Evolutionary conservation across 495 filamentous ascomycete genomes (phyloP).

Genomic region (Aspergillus steynii): DNA sequence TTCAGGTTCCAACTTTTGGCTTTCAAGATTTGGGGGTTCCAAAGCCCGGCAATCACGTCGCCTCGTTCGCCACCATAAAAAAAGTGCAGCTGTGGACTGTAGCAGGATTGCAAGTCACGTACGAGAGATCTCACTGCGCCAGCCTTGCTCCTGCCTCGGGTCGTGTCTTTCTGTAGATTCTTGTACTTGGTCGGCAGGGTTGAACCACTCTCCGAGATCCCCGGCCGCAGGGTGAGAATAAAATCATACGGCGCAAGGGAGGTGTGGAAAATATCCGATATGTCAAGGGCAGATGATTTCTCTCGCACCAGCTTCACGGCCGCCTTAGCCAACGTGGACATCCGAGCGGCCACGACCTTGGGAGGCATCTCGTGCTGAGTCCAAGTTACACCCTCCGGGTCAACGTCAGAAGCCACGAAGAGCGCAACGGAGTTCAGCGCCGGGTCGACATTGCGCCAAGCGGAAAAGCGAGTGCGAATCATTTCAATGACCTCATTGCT

Average conservation of each 20-base stretch:
- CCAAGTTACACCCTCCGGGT: conserved; percentile 75
- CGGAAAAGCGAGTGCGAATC: conserved; percentile 71
- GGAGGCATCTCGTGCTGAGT: conserved; percentile 67
- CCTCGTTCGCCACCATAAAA: conserved; percentile 65
- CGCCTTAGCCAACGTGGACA: conserved; percentile 76
- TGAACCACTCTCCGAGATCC: conserved; percentile 32
- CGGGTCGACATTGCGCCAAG: conserved; percentile 80
- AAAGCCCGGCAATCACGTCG: conserved; percentile 69
- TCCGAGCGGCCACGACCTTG: conserved; percentile 80
- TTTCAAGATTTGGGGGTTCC: conserved; percentile 68
- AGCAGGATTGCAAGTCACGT: conserved; percentile 59
- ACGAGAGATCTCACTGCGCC: conserved; percentile 52
- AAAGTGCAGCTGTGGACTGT: conserved; percentile 65
- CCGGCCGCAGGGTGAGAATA: conserved; percentile 66
- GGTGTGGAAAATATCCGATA: conserved; percentile 64
- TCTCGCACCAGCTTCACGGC: conserved; percentile 62
- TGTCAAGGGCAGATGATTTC: conserved; percentile 55
- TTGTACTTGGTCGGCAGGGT: conserved; percentile 58
- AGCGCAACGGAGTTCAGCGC: conserved; percentile 79
- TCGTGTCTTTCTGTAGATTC: conserved; percentile 53
- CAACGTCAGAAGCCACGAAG: conserved; percentile 80
- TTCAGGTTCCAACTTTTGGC: conserved; percentile 62
- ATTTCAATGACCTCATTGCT: conserved; percentile 47
- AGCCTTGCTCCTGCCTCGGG: conserved; percentile 30
- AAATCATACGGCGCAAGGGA: conserved; percentile 80